A percentile compares a stretch with the other conserved stretches of the same genome.
These are phyloP conservation scores for Talaromyces piceae DNA, from an alignment of 2,329 filamentous ascomycete species.

Conservation along the genomic window DNA sequence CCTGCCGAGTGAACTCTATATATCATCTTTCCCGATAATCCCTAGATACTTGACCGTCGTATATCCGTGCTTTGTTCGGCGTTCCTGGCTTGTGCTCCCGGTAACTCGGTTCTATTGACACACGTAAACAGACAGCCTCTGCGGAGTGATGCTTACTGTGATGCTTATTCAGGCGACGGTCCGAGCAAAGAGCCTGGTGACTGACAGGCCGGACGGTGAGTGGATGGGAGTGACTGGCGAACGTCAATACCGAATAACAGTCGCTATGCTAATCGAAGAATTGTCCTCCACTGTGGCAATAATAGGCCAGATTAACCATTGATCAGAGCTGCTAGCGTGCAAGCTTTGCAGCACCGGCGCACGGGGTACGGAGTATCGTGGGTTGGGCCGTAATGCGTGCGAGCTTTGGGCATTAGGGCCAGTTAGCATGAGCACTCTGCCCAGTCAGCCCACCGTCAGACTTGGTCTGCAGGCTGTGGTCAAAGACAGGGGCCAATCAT, in stretches of 20 bases:
- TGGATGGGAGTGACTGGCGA: not conserved
- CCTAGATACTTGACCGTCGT: no score
- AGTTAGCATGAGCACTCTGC: not conserved
- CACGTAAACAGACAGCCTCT: not conserved
- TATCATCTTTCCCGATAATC: not conserved
- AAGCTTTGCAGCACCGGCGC: not conserved
- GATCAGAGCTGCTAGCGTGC: not conserved
- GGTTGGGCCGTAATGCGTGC: conserved; percentile 34
- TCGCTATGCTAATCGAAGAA: not conserved
- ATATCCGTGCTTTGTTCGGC: not conserved
- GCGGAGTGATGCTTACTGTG: not conserved
- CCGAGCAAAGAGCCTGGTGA: not conserved
- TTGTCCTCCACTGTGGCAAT: not conserved
- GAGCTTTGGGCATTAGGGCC: conserved; percentile 22
- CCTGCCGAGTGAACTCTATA: not conserved
- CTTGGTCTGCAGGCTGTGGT: not conserved
- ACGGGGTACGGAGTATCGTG: not conserved
- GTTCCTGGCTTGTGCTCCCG: not conserved
- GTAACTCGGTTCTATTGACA: not conserved
- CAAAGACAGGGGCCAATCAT: conserved; percentile 1
- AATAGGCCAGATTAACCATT: not conserved
- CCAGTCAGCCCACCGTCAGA: conserved; percentile 3
- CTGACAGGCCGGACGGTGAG: not conserved
- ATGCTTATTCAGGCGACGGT: not conserved
- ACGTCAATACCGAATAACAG: not conserved